Conservation (phyloP, 1,284 basidiomycete genomes). For the Microbotryum saponariae region DNA sequence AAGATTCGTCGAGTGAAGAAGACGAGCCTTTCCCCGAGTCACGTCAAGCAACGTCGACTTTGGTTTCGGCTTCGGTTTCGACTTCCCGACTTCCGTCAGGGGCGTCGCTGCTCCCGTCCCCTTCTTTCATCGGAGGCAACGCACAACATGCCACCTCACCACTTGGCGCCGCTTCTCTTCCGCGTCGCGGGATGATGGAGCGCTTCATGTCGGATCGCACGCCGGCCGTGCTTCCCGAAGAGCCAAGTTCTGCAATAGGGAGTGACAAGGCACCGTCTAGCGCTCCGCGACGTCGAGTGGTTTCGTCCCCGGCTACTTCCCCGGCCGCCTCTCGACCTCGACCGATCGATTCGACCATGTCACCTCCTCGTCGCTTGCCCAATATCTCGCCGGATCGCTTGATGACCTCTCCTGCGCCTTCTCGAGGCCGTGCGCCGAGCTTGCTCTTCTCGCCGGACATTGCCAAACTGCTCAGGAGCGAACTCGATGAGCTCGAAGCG, state of each 20-base stretch:
- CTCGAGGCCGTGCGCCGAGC: constrained; percentile 12
- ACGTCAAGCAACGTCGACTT: background rate
- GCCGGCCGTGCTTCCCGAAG: background rate
- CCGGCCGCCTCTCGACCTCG: background rate
- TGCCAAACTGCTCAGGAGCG: constrained; percentile 23
- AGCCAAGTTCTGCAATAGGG: background rate
- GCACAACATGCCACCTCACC: background rate
- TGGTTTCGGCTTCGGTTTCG: background rate
- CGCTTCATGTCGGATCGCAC: constrained; percentile 22
- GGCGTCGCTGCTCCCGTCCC: background rate
- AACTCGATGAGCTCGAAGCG: constrained; percentile 29
- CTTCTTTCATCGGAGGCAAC: background rate
- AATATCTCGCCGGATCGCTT: constrained; percentile 9
- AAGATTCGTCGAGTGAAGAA: constrained; percentile 13
- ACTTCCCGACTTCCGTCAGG: background rate
- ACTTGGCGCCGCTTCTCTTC: background rate
- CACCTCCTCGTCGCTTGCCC: constrained; percentile 8
- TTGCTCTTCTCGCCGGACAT: constrained; percentile 28
- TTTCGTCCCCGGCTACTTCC: background rate
- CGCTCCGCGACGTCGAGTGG: background rate
- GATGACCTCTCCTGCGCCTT: constrained; percentile 22
- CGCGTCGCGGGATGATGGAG: constrained; percentile 26
- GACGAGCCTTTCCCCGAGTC: constrained; percentile 3
- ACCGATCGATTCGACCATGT: background rate
- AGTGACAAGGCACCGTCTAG: background rate